Evolutionary conservation across 495 filamentous ascomycete genomes (phyloP).

Genomic region (Xeromyces bisporus): DNA sequence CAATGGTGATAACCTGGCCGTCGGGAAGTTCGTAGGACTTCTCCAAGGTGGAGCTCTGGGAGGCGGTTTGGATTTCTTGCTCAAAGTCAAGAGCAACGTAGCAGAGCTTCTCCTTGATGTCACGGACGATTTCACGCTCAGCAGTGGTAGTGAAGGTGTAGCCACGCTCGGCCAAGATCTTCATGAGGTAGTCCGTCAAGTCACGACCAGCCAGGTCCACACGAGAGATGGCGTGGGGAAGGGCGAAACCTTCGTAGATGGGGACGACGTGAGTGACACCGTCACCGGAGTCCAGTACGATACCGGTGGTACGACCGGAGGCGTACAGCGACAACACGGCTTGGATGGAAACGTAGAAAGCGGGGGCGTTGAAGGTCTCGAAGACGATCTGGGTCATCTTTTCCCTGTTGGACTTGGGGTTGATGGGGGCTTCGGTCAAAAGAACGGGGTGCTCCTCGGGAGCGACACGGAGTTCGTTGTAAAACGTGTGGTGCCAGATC

Average conservation of each 20-base stretch:
- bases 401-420: conserved; percentile 99
- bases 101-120: conserved; percentile 99
- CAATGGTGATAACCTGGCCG: conserved; percentile 99
- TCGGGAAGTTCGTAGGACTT: conserved; percentile 99
- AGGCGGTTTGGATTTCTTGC: conserved; percentile 99
- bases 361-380: conserved; percentile 99
- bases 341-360: conserved; percentile 99
- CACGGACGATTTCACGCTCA: conserved; percentile 99
- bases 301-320: conserved; percentile 99
- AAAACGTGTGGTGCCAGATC: conserved; percentile 99
- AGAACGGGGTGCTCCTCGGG: conserved; percentile 99
- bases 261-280: conserved; percentile 99
- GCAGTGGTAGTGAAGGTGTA: conserved; percentile 99
- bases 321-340: conserved; percentile 97
- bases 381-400: conserved; percentile 99
- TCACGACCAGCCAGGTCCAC: conserved; percentile 99
- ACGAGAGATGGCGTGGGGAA: conserved; percentile 97
- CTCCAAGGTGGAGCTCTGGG: conserved; percentile 94
- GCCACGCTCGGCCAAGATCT: conserved; percentile 96
- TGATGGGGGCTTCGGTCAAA: conserved; percentile 97
- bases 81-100: conserved; percentile 99
- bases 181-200: conserved; percentile 99
- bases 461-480: conserved; percentile 99
- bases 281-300: conserved; percentile 98
- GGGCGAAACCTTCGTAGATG: conserved; percentile 99